Conservation (phyloP, 75 land plant species). For the Chamaecyparis obtusa region DNA sequence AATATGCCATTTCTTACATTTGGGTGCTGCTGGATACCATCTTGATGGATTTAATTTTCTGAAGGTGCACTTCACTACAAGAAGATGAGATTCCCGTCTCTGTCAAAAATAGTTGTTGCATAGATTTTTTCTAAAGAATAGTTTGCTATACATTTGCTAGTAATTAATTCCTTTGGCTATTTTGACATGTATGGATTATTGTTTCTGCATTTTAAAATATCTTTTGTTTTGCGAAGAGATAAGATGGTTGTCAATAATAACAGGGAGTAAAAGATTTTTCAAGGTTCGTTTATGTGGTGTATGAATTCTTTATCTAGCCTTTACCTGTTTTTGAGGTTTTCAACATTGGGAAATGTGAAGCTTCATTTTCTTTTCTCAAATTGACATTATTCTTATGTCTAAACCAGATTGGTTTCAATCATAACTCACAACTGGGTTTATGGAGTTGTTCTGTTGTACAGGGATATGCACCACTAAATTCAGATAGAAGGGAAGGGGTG, state of each 20-base stretch:
- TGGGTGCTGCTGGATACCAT: neutral
- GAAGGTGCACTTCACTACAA: neutral
- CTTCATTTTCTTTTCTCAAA: neutral
- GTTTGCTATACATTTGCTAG: neutral
- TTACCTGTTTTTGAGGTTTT: neutral
- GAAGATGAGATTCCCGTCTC: neutral
- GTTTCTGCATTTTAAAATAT: neutral
- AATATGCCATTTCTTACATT: neutral
- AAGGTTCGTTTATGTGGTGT: neutral
- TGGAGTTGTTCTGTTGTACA: slow-evolving; percentile 35
- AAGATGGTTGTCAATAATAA: neutral
- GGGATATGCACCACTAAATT: slow-evolving; percentile 99
- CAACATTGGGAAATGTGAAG: neutral
- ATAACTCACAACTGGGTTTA: neutral
- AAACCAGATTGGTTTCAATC: neutral
- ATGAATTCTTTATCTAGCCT: neutral
- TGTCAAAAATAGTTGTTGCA: neutral
- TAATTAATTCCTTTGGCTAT: neutral
- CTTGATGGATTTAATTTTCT: slow-evolving; percentile 3
- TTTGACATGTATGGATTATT: neutral
- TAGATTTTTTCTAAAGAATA: neutral
- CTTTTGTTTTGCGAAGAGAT: neutral
- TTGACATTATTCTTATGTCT: neutral
- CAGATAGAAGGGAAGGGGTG: slow-evolving; percentile 92
- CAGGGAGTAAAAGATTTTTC: neutral